Evolutionary conservation across 768 basidiomycete species (phyloP), one percentile per base, ranked within the genome.

Genomic region (Boletus rex-veris): DNA sequence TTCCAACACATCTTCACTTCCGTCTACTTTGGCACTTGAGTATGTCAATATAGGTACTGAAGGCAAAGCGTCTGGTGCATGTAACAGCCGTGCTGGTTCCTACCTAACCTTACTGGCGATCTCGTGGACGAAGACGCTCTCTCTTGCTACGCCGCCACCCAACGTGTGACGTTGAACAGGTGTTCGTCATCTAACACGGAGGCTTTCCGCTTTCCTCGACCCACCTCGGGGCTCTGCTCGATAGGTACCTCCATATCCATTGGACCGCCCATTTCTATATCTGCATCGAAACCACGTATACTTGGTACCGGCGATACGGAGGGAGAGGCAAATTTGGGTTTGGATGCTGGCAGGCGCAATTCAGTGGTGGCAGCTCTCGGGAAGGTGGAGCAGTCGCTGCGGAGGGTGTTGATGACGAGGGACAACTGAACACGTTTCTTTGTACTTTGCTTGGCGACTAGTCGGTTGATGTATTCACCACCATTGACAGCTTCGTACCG

Each of bases 381-480:
- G 42, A 6, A 21, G 52, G 45, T 26, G 53, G 59, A 18, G 48
- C 60, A 14, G 52, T 63, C 31, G 68, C 56, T 44, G 68, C 67
- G 42, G 77, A 75, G 26, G 77, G 76, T 48, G 73, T 66, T 6
- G 66, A 58, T 14, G 70, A 70, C 45, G 59, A 73, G 72, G 72
- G 19, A 73, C 66, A 21, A 77, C 57, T 77, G 78, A n/a, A 77
- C 75, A 45, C 88, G 80, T 67, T 86, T 88, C 73, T 89, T 88
- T 4, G 73, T 78, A 48, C 77, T 82, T 51, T 88, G 80, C 67
- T 90, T 89, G 45, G 88, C 88, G 8, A 90, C 83, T 12, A 91
- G 78, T 54, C 81, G 80, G 60, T 90, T 88, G 42, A 90, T 79
- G 44, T 79, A 75, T 67, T 88, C 86, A 16, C 78, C 81, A 3